Evolutionary conservation across 2,329 filamentous ascomycete species (phyloP).

Genomic region (Epichloe baconii): DNA sequence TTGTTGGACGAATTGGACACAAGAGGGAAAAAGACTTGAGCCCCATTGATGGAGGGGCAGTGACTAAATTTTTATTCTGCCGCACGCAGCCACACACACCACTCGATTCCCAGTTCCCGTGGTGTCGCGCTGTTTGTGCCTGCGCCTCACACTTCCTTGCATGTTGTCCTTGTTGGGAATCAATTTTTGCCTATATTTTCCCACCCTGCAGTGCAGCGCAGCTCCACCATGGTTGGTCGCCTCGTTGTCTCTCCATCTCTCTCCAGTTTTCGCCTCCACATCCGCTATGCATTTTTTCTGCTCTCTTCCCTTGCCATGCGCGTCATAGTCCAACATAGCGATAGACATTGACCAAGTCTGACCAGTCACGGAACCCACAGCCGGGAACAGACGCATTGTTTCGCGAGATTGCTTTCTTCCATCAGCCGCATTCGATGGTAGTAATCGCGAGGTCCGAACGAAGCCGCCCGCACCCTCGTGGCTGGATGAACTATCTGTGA

Average conservation of each 20-base stretch:
- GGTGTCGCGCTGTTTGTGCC: too few species aligned
- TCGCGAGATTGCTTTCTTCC: neutral
- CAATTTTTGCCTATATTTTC: neutral
- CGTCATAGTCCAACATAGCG: neutral
- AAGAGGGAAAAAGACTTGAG: too few species aligned
- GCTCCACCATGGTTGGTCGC: neutral
- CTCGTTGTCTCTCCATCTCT: too few species aligned
- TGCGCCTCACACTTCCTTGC: neutral
- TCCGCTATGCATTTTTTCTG: neutral
- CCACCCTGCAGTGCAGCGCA: neutral
- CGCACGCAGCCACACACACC: neutral
- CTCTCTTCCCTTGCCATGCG: neutral
- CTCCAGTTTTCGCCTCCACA: constrained; percentile 1
- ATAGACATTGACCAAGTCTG: neutral
- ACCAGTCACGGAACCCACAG: neutral
- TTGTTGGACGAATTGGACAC: neutral
- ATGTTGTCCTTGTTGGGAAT: too few species aligned
- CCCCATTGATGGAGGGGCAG: neutral
- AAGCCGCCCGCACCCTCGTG: neutral
- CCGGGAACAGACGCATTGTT: neutral
- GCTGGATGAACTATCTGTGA: neutral
- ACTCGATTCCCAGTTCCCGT: neutral
- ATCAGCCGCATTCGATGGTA: neutral
- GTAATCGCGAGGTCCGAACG: neutral
- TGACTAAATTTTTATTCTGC: constrained; percentile 1